phyloP scores from a whole-genome alignment of 2,329 filamentous ascomycete genomes.

The Ambrosiella cleistominuta region DNA sequence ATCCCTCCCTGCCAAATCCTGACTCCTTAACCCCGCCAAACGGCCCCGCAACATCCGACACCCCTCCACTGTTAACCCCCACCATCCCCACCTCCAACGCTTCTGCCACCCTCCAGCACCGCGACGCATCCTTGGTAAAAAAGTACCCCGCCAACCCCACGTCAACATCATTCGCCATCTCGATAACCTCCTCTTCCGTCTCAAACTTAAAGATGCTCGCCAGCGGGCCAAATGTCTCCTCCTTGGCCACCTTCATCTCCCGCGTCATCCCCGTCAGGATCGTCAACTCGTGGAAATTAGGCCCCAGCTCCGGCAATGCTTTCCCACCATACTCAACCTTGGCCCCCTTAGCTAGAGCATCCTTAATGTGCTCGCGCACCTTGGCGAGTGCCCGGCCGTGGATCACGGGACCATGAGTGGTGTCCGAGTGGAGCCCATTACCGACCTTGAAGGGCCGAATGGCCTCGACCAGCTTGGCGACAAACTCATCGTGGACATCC shows the following conservation, averaged over 20 bases:
- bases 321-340: slow-evolving; percentile 42
- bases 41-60: slow-evolving; percentile 38
- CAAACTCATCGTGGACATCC: slow-evolving; percentile 41
- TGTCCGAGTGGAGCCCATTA: slow-evolving; percentile 33
- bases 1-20: slow-evolving; percentile 65
- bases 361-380: slow-evolving; percentile 43
- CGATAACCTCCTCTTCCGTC: slow-evolving; percentile 50
- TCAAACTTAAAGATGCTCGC: slow-evolving; percentile 52
- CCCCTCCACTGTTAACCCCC: slow-evolving; percentile 17
- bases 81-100: slow-evolving; percentile 29
- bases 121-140: slow-evolving; percentile 33
- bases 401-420: slow-evolving; percentile 45
- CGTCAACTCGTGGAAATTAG: slow-evolving; percentile 53
- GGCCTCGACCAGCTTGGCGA: slow-evolving; percentile 30
- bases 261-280: slow-evolving; percentile 48
- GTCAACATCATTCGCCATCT: slow-evolving; percentile 45
- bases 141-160: slow-evolving; percentile 59
- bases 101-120: slow-evolving; percentile 27
- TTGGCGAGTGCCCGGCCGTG: slow-evolving; percentile 47
- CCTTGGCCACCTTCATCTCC: slow-evolving; percentile 47
- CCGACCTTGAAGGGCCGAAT: slow-evolving; percentile 42
- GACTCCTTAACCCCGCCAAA: slow-evolving; percentile 75
- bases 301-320: slow-evolving; percentile 37
- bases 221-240: slow-evolving; percentile 59
- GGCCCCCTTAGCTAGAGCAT: slow-evolving; percentile 44